A percentile compares a stretch with the other conserved stretches of the same genome.
phyloP scores from a whole-genome alignment of 169 alveolate species.

The Plasmodium falciparum region DNA sequence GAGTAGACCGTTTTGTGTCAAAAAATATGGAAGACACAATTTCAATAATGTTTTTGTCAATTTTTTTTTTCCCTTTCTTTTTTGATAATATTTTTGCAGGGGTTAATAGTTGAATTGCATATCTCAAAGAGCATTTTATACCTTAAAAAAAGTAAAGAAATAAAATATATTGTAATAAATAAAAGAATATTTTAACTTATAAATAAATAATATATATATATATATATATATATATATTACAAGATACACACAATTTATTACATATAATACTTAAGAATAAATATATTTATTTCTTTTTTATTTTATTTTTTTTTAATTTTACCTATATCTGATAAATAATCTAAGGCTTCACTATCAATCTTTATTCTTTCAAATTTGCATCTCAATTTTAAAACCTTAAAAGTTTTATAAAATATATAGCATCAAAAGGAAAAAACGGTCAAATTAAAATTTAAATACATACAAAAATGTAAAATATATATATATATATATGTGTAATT shows the following conservation, averaged over 20 bases:
- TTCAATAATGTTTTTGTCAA: slow-evolving; percentile 92
- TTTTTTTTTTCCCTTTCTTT: slow-evolving; percentile 90
- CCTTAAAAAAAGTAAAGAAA: slow-evolving; percentile 33
- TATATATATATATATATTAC: slow-evolving; percentile 91
- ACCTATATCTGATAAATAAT: slow-evolving; percentile 70
- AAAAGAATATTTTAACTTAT: slow-evolving; percentile 79
- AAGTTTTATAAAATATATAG: slow-evolving; percentile 2
- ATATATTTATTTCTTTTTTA: slow-evolving; percentile 94
- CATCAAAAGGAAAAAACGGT: neutral
- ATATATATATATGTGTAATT: neutral
- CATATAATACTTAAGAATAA: neutral
- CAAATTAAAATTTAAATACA: neutral
- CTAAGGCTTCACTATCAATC: slow-evolving; percentile 63
- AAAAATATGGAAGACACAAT: slow-evolving; percentile 93
- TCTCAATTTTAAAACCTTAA: slow-evolving; percentile 73
- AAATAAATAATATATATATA: slow-evolving; percentile 86
- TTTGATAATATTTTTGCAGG: slow-evolving; percentile 96
- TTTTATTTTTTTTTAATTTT: slow-evolving; percentile 89
- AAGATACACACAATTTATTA: slow-evolving; percentile 90
- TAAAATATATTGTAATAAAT: slow-evolving; percentile 79
- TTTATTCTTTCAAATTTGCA: slow-evolving; percentile 74
- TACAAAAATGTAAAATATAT: neutral
- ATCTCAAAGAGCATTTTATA: slow-evolving; percentile 55
- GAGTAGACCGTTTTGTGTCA: slow-evolving; percentile 96
- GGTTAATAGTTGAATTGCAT: slow-evolving; percentile 94